Evolutionary conservation across 2,329 filamentous ascomycete genomes (phyloP), one percentile per base, ranked within the genome.

Genomic region (Parasarocladium wereldwijsianum): DNA sequence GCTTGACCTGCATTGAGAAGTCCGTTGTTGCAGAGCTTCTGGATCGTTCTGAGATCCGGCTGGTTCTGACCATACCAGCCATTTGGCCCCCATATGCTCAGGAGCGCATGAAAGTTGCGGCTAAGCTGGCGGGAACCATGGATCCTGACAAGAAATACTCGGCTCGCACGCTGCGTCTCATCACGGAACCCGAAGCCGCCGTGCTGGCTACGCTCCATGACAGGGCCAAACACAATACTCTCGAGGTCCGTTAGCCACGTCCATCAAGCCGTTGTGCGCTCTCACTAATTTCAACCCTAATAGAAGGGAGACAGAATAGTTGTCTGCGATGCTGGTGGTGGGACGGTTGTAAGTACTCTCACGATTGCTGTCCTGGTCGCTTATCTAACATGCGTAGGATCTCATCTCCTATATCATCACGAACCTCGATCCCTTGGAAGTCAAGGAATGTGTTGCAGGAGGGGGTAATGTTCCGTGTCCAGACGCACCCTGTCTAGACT

Each of bases 181-280:
- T 62, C 1, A 49, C 52, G 0, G 61, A 64, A 32, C 60, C 60
- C 0, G 59, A 64, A 34, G 60, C 59, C 0, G 60, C 59, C 1
- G 58, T 57, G 0, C 21, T 64, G 0, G 50, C 55, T 0, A 51
- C 50, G 0, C 35, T 62, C 1, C 35, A 42, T 1, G 48, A 52
- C 2, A 31, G 53, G 0, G 35, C 38, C 0, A 13, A 23, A 11
- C 19, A 23, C 10, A 24, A 23, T 17, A 12, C 22, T 19, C 20
- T 19, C 9, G 6, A 12, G 8, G 26, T 13, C 11, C 17, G 26
- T 2, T 38, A 37, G 0, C 40, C 38, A 52, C 0, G 31, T 43
- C 20, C 42, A 41, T 32, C 11, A 28, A 21, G 4, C 30, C 3
- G 19, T 38, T 29, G 5, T n/a, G n/a, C n/a, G n/a, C n/a, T n/a